Conservation (phyloP, 805 yeast species). For the Suhomyces sp. region DNA sequence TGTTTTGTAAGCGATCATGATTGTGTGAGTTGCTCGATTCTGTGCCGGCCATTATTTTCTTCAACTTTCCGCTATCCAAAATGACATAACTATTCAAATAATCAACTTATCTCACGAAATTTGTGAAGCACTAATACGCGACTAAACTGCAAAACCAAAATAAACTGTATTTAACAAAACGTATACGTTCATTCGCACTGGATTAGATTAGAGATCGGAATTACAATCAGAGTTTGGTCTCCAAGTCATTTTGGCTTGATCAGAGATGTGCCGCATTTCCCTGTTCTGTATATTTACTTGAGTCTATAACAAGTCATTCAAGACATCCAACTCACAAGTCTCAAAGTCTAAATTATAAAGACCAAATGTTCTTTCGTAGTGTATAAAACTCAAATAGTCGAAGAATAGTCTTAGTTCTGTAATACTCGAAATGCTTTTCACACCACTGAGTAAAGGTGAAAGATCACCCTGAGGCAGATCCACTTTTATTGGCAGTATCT, state of each 20-base stretch:
- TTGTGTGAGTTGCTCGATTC: slow-evolving; percentile 2
- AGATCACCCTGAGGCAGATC: slow-evolving; percentile 28
- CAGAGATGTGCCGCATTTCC: neutral
- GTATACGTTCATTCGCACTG: neutral
- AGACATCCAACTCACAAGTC: slow-evolving; percentile 54
- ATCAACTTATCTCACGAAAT: neutral
- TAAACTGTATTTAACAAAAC: neutral
- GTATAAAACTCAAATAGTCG: slow-evolving; percentile 58
- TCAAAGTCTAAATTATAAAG: slow-evolving; percentile 32
- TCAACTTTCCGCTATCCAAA: neutral
- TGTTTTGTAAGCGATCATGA: neutral
- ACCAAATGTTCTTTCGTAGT: slow-evolving; percentile 64
- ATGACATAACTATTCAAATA: neutral
- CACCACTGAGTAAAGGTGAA: slow-evolving; percentile 47
- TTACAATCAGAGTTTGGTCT: neutral
- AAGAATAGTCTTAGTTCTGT: slow-evolving; percentile 60
- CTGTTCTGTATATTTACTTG: neutral
- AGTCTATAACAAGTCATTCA: slow-evolving; percentile 46
- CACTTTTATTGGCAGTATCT: slow-evolving; percentile 38
- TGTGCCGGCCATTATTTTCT: neutral
- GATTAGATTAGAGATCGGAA: neutral
- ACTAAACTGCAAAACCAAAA: neutral
- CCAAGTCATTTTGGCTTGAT: no score
- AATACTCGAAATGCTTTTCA: slow-evolving; percentile 37
- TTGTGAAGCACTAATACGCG: neutral